Conservation (phyloP, 768 basidiomycete species). For the Russula compacta region DNA sequence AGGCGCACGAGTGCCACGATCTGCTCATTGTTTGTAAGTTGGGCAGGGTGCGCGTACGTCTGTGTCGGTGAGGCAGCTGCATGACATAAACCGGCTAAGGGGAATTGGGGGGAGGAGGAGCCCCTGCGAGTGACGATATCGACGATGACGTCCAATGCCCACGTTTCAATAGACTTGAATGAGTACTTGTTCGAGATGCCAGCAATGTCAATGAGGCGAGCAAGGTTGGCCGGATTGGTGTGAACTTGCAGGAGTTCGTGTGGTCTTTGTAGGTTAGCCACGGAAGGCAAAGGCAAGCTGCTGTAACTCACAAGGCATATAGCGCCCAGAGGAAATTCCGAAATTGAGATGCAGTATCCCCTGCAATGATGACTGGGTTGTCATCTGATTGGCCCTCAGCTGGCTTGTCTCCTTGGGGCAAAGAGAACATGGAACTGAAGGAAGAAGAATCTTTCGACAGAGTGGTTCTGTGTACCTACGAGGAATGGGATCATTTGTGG, state of each 20-base stretch:
- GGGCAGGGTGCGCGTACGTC: slow-evolving; percentile 2
- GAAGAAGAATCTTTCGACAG: slow-evolving; percentile 55
- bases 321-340: slow-evolving; percentile 65
- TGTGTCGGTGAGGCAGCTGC: slow-evolving; percentile 25
- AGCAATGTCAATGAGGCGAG: slow-evolving; percentile 51
- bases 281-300: not conserved
- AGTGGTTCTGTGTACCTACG: slow-evolving; percentile 18
- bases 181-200: slow-evolving; percentile 63
- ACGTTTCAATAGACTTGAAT: slow-evolving; percentile 65
- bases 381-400: slow-evolving; percentile 56
- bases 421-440: slow-evolving; percentile 56
- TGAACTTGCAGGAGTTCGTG: slow-evolving; percentile 46
- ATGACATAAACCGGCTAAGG: slow-evolving; percentile 24
- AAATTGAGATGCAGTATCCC: slow-evolving; percentile 59
- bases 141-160: slow-evolving; percentile 67
- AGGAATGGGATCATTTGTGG: not conserved
- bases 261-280: slow-evolving; percentile 35
- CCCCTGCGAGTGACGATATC: slow-evolving; percentile 53
- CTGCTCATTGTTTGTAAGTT: slow-evolving; percentile 18
- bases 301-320: slow-evolving; percentile 55
- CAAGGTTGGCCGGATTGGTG: slow-evolving; percentile 41
- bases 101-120: slow-evolving; percentile 39
- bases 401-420: slow-evolving; percentile 46
- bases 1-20: slow-evolving; percentile 41
- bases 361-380: slow-evolving; percentile 52